Evolutionary conservation across 176 grass and related monocot genomes (phyloP).

Genomic region (Chrysopogon serrulatus): DNA sequence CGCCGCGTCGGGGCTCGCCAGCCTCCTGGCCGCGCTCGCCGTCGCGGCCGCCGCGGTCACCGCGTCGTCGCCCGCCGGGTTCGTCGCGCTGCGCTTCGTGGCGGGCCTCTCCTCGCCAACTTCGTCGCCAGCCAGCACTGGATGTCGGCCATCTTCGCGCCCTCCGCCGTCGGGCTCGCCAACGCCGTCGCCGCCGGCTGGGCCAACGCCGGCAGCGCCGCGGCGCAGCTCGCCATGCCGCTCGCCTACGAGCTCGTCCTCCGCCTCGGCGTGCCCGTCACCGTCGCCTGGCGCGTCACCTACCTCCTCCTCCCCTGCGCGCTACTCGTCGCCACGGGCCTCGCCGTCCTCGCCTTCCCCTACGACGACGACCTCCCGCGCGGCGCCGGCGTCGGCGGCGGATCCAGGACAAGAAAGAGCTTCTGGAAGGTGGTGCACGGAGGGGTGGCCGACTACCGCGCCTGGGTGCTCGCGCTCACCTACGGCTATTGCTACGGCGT

Average conservation of each 20-base stretch:
- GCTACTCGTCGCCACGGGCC: slow-evolving; percentile 43
- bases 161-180: slow-evolving; percentile 54
- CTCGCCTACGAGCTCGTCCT: slow-evolving; percentile 51
- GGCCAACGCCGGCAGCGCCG: slow-evolving; percentile 63
- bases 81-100: slow-evolving; percentile 60
- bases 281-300: slow-evolving; percentile 47
- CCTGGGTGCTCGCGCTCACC: slow-evolving; percentile 64
- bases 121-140: slow-evolving; percentile 92
- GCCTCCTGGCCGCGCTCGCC: slow-evolving; percentile 30
- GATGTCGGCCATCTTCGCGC: slow-evolving; percentile 76
- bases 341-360: slow-evolving; percentile 61
- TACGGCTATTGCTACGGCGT: slow-evolving; percentile 85
- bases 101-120: slow-evolving; percentile 69
- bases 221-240: slow-evolving; percentile 69
- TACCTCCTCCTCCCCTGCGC: slow-evolving; percentile 67
- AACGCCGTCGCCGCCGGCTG: slow-evolving; percentile 63
- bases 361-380: slow-evolving; percentile 67
- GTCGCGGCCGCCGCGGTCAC: slow-evolving; percentile 20
- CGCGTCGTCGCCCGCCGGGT: slow-evolving; percentile 34
- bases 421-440: slow-evolving; percentile 53
- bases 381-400: neutral
- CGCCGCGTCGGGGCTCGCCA: slow-evolving; percentile 28
- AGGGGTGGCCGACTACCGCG: slow-evolving; percentile 52
- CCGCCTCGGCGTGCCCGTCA: slow-evolving; percentile 37
- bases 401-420: neutral